Conservation (phyloP, 1,139 yeast genomes). For the Debaryomycetaceae sp. region DNA sequence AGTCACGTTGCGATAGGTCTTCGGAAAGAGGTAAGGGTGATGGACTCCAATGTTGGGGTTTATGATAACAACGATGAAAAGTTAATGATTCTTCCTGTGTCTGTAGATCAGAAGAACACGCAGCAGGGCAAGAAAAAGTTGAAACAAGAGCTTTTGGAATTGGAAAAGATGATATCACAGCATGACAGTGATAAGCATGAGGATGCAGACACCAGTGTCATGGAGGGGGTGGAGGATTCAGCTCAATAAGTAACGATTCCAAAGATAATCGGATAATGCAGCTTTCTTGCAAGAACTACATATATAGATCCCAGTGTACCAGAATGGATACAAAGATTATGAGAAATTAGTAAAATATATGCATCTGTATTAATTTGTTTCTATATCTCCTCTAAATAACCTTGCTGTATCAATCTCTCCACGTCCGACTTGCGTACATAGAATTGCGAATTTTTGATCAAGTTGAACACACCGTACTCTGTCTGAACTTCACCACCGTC, state of each 20-base stretch:
- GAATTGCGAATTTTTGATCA: slow-evolving; percentile 94
- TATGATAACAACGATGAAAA: slow-evolving; percentile 42
- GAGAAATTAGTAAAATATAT: background rate
- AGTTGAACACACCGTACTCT: slow-evolving; percentile 91
- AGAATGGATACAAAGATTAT: too few relatives aligned
- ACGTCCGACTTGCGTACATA: slow-evolving; percentile 93
- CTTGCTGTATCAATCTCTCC: slow-evolving; percentile 90
- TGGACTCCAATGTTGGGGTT: slow-evolving; percentile 57
- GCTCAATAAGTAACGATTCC: background rate
- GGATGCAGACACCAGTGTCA: background rate
- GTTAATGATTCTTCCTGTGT: slow-evolving; percentile 55
- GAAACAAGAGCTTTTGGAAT: slow-evolving; percentile 29
- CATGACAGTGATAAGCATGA: slow-evolving; percentile 5
- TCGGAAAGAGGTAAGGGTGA: slow-evolving; percentile 52
- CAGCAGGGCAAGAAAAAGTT: slow-evolving; percentile 51
- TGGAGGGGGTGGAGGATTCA: slow-evolving; percentile 1
- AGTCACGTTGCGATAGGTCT: slow-evolving; percentile 45
- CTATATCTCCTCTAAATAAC: slow-evolving; percentile 75
- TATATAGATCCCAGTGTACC: too few relatives aligned
- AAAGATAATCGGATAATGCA: background rate
- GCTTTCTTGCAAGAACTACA: background rate
- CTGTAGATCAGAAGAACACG: slow-evolving; percentile 61
- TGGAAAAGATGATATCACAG: slow-evolving; percentile 16
- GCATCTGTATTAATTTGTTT: background rate
- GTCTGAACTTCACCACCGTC: slow-evolving; percentile 98